Percentiles rank a stretch among this genome's conserved stretches.
Conservation (phyloP, 1,139 yeast genomes). For the Geotrichum carabidarum region DNA sequence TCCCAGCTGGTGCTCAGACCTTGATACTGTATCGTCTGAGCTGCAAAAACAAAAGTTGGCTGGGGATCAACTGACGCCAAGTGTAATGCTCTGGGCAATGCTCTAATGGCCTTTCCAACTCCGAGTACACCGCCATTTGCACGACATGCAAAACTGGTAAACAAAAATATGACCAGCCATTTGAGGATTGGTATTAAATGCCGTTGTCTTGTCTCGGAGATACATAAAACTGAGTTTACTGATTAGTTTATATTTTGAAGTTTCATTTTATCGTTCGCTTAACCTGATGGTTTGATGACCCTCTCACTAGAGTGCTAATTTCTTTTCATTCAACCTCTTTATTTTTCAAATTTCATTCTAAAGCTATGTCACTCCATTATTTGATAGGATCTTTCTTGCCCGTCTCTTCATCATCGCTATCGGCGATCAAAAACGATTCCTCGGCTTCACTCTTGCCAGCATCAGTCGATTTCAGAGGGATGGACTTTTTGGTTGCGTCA, state of each 20-base stretch:
- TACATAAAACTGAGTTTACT: not conserved
- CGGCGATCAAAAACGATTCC: slow-evolving; percentile 68
- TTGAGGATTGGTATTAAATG: no score
- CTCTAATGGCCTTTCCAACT: no score
- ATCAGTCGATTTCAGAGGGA: slow-evolving; percentile 50
- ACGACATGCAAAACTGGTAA: no score
- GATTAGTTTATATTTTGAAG: no score
- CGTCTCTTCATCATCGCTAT: slow-evolving; percentile 61
- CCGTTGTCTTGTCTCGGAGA: not conserved
- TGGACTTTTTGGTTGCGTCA: slow-evolving; percentile 45
- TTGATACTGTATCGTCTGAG: no score
- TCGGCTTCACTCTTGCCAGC: slow-evolving; percentile 48
- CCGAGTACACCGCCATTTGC: no score
- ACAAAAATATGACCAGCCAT: no score
- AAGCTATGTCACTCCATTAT: not conserved
- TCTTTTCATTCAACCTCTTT: not conserved
- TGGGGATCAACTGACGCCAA: no score
- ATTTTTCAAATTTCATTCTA: not conserved
- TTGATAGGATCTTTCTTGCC: not conserved
- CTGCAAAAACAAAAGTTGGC: no score
- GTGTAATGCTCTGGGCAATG: no score
- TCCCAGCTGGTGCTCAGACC: no score
- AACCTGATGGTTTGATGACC: not conserved
- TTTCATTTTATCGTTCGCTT: not conserved
- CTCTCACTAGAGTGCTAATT: not conserved